phyloP scores from a whole-genome alignment of 257 asterid genomes.

The Solanum etuberosum region DNA sequence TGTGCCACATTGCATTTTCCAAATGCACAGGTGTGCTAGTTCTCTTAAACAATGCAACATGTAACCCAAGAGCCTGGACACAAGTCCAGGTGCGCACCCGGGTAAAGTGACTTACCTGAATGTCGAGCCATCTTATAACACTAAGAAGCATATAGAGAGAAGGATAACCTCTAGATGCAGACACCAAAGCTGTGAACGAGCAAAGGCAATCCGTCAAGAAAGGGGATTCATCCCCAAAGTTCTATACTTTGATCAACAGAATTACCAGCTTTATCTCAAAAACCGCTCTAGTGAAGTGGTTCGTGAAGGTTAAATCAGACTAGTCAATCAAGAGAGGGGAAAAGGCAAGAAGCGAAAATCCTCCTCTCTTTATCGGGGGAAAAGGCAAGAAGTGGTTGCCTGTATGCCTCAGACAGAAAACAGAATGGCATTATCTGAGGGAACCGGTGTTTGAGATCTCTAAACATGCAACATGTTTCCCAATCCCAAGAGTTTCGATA shows the following conservation, averaged over 20 bases:
- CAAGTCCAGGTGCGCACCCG: background rate
- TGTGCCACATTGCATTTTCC: background rate
- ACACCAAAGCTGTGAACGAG: background rate
- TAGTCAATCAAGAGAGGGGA: background rate
- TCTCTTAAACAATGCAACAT: background rate
- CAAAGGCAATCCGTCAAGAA: background rate
- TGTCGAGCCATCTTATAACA: background rate
- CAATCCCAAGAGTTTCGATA: background rate
- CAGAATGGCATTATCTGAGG: background rate
- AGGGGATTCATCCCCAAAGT: background rate
- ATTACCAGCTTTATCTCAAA: background rate
- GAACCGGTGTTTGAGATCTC: background rate
- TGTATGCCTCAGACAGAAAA: background rate
- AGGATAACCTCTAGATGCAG: background rate
- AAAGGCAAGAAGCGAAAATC: background rate
- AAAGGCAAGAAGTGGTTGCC: background rate
- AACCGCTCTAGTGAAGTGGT: background rate
- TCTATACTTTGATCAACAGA: background rate
- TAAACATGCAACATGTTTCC: background rate
- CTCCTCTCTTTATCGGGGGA: background rate
- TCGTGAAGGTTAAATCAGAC: background rate
- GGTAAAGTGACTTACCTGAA: background rate
- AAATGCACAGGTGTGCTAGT: background rate
- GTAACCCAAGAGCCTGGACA: background rate
- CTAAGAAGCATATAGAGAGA: background rate